Base-by-base conservation (phyloP, 2,329 filamentous ascomycete species). In the Cercospora canescens region DNA sequence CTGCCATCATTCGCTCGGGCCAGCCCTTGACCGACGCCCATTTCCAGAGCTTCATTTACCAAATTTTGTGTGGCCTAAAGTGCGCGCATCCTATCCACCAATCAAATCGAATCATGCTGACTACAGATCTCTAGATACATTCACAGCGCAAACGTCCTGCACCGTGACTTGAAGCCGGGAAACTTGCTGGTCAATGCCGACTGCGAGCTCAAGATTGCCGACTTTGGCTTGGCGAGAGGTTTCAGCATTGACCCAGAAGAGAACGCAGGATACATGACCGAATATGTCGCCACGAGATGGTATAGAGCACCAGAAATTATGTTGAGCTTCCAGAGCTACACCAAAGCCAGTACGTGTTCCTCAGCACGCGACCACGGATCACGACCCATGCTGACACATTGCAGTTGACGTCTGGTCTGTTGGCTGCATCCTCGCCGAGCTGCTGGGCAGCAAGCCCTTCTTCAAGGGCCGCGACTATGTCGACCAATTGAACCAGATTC, bases 31-130 rank as follows among this genome's bases (percentile, higher is more conserved):
- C 95, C 76, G 95, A 99, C 78, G 95, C 95, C 63, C 95, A 99
- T 81, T 99, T 99, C 85, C 95, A 99, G 82, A 98, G 95, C 60
- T 99, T 99, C 83, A 97, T 99, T 82, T 99, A 99, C 85, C 95
- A 99, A 86, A 99, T 99, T 73, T 90, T 99, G 6, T 98, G 95
- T 79, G 95, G 52, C 6, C 52, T 56, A 8, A 95, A 71, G 86
- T 99, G 74, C 98, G 99, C 85, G 98, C 81, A 97, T 98, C 6
- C 0, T 28, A 8, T 50, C 72, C 95, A 99, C 84, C 28, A n/a
- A 12, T 7, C 30, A 35, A 12, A 12, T 35, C 52, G 6, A 0
- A 21, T 2, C 16, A 9, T 24, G 30, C 52, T 56, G 52, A 56
- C 35, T 9, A 21, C 52, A 11, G n/a, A 8, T 18, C 9, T 12